Evolutionary conservation across 78 protist species (phyloP).

Genomic region (Dictyostelium citrinum): DNA sequence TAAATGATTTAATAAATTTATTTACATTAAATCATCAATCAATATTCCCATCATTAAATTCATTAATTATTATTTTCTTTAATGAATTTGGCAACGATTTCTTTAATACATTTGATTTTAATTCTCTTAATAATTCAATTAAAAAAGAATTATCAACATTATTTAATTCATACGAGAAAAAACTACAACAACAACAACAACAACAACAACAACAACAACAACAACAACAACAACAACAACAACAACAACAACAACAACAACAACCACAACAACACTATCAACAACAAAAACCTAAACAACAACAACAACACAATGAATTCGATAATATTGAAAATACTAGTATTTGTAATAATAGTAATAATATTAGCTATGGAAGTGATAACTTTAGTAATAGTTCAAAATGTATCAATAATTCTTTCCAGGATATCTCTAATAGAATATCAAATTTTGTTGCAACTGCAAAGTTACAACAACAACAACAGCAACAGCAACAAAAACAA

Average conservation of each 20-base stretch:
- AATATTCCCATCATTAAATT: background rate
- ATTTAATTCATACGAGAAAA: background rate
- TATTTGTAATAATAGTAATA: background rate
- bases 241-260: conserved; percentile 9
- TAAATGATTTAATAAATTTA: background rate
- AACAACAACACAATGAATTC: background rate
- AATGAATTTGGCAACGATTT: background rate
- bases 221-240: conserved; percentile 12
- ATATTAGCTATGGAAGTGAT: background rate
- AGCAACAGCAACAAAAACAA: background rate
- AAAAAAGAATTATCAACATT: background rate
- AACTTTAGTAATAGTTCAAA: background rate
- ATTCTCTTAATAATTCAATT: background rate
- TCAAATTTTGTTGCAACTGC: background rate
- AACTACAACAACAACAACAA: conserved; percentile 4
- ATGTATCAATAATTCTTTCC: background rate
- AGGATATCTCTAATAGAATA: background rate
- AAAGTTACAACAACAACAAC: background rate
- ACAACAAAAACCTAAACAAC: background rate
- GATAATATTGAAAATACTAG: background rate
- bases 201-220: conserved; percentile 15
- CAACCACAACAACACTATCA: background rate
- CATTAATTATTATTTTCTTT: background rate
- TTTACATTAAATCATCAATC: background rate
- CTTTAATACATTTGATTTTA: background rate